These are phyloP conservation scores for Ambrosia hybrid DNA, from an alignment of 140 eudicot genomes.

Conservation along the genomic window DNA sequence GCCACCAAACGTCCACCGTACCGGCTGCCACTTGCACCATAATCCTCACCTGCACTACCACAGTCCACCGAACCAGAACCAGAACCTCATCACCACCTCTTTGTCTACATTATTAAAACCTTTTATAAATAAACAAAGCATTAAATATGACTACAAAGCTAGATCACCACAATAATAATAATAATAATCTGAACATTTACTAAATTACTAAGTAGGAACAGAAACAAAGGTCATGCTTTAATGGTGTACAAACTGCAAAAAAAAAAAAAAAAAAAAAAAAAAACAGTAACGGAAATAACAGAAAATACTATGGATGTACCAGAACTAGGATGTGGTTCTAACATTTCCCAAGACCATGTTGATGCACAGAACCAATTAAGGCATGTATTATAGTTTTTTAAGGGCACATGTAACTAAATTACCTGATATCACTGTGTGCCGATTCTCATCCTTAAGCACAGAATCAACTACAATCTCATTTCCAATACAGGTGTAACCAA, in stretches of 20 bases:
- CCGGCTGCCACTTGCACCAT: too few species aligned
- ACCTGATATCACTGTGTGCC: slow-evolving; percentile 18
- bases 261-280: too few species aligned
- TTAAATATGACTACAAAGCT: neutral
- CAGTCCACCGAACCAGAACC: too few species aligned
- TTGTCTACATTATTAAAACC: neutral
- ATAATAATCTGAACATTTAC: neutral
- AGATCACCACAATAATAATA: neutral
- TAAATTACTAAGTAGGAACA: neutral
- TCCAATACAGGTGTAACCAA: too few species aligned
- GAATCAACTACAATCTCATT: slow-evolving; percentile 6
- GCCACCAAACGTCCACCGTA: too few species aligned
- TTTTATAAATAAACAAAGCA: neutral
- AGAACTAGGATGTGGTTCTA: neutral
- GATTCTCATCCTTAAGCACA: slow-evolving; percentile 14
- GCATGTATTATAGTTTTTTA: neutral
- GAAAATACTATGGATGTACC: neutral
- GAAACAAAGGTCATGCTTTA: slow-evolving; percentile 7
- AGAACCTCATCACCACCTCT: neutral
- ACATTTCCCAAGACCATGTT: neutral
- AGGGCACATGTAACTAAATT: neutral
- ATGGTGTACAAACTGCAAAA: neutral
- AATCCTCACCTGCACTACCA: too few species aligned
- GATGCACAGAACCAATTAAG: slow-evolving; percentile 14
- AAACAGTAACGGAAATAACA: neutral